These are phyloP conservation scores for Cryptococcus amylolentus DNA, from an alignment of 1,284 basidiomycete species.

Conservation along the genomic window DNA sequence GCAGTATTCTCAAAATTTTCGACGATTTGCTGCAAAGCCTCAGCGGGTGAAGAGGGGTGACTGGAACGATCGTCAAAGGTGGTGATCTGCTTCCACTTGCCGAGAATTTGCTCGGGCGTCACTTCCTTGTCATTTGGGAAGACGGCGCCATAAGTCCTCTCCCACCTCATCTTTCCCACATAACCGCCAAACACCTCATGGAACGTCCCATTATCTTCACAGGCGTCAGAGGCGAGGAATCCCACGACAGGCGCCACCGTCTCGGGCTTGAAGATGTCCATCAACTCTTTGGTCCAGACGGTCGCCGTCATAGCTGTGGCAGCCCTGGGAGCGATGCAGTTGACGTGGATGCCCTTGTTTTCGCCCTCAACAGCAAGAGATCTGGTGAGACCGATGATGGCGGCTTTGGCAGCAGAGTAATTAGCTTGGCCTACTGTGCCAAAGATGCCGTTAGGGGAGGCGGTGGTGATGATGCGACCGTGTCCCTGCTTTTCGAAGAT, in stretches of 20 bases:
- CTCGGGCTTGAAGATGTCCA: conserved; percentile 92
- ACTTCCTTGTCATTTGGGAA: conserved; percentile 74
- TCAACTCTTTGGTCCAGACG: conserved; percentile 77
- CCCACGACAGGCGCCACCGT: conserved; percentile 88
- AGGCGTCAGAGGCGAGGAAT: conserved; percentile 79
- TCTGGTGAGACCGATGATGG: conserved; percentile 83
- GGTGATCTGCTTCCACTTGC: conserved; percentile 77
- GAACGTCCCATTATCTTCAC: conserved; percentile 68
- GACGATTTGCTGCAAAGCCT: conserved; percentile 73
- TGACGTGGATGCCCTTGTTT: conserved; percentile 85
- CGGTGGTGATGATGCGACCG: conserved; percentile 91
- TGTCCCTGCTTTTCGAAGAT: conserved; percentile 96
- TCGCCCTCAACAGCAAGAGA: conserved; percentile 88
- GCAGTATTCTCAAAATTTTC: conserved; percentile 72
- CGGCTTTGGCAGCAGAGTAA: conserved; percentile 91
- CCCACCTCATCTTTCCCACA: conserved; percentile 90
- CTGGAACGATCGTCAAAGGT: conserved; percentile 78
- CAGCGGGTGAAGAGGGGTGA: conserved; percentile 66
- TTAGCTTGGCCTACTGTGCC: conserved; percentile 88
- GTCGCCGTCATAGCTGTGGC: conserved; percentile 89
- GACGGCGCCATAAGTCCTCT: conserved; percentile 73
- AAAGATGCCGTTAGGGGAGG: conserved; percentile 88
- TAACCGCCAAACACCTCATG: conserved; percentile 92
- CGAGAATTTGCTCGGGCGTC: conserved; percentile 71
- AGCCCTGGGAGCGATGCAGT: conserved; percentile 83